A percentile compares a stretch with the other conserved stretches of the same genome.
Conservation (phyloP, 2,329 filamentous ascomycete genomes). For the Catunica adiposa region DNA sequence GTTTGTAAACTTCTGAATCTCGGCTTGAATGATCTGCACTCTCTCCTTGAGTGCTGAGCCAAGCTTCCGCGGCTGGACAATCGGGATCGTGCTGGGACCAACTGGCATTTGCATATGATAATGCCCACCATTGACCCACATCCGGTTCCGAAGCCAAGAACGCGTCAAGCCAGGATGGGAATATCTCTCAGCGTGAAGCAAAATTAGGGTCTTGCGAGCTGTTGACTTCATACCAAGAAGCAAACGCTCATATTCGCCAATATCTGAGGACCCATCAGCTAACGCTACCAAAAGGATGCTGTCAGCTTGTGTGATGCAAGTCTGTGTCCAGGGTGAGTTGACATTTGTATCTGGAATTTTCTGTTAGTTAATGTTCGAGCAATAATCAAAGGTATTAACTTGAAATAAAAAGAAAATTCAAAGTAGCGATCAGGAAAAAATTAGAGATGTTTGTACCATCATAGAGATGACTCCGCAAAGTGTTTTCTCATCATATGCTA, state of each 20-base stretch:
- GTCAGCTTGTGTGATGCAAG: constrained; percentile 91
- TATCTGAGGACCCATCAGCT: constrained; percentile 73
- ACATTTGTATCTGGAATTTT: constrained; percentile 63
- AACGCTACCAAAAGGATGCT: constrained; percentile 86
- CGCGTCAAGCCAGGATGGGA: constrained; percentile 71
- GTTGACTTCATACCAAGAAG: constrained; percentile 95
- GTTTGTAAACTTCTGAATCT: constrained; percentile 96
- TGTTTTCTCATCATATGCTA: constrained; percentile 35
- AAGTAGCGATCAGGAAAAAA: constrained; percentile 44
- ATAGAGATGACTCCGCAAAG: constrained; percentile 31
- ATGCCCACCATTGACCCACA: constrained; percentile 97
- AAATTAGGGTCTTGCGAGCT: constrained; percentile 76
- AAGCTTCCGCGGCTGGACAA: constrained; percentile 45
- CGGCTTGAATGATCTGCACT: constrained; percentile 86
- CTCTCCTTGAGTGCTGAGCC: constrained; percentile 78
- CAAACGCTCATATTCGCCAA: constrained; percentile 94
- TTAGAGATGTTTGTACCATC: constrained; percentile 43
- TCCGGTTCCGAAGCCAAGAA: constrained; percentile 76
- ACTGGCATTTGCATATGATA: constrained; percentile 81
- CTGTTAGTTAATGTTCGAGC: constrained; percentile 9
- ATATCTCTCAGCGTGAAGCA: constrained; percentile 79
- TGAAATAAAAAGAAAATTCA: constrained; percentile 10
- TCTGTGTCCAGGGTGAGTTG: constrained; percentile 95
- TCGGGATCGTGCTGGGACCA: constrained; percentile 7
- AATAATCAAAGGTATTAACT: constrained; percentile 18